Percentiles rank a stretch among this genome's conserved stretches.
These are phyloP conservation scores for Oryza meyeriana DNA, from an alignment of 176 grass and related monocot species.

Conservation along the genomic window DNA sequence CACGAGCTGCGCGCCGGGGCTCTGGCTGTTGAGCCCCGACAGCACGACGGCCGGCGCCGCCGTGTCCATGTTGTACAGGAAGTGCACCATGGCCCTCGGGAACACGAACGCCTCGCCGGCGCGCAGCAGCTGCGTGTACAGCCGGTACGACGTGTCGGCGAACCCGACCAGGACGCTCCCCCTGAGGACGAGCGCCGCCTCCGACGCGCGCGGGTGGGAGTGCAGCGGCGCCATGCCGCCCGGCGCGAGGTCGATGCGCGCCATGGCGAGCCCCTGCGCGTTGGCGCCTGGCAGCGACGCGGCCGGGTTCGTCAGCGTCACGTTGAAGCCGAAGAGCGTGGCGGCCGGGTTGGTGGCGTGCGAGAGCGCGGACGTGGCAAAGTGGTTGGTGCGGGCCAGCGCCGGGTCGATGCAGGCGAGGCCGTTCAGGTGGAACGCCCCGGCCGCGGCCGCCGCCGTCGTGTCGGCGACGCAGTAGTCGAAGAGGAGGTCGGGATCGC, in stretches of 20 bases:
- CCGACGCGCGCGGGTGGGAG: conserved; percentile 64
- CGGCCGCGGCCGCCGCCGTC: neutral
- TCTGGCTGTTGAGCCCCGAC: conserved; percentile 65
- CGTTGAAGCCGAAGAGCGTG: conserved; percentile 46
- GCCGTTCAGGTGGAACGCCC: conserved; percentile 44
- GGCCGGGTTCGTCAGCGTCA: conserved; percentile 39
- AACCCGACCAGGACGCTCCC: conserved; percentile 55
- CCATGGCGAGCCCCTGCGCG: conserved; percentile 57
- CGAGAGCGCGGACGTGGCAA: conserved; percentile 53
- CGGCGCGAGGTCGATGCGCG: conserved; percentile 42
- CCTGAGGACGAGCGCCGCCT: conserved; percentile 45
- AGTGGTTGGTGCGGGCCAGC: conserved; percentile 38
- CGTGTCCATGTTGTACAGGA: conserved; percentile 43
- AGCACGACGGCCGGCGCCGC: conserved; percentile 43
- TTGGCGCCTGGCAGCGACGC: conserved; percentile 49
- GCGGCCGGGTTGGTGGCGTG: conserved; percentile 2
- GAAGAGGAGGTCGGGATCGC: conserved; percentile 56
- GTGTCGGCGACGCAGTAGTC: conserved; percentile 54
- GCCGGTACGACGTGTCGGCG: conserved; percentile 60
- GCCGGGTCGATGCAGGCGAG: conserved; percentile 57
- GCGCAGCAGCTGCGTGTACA: conserved; percentile 63
- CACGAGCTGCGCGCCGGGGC: conserved; percentile 52
- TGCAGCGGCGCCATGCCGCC: conserved; percentile 58
- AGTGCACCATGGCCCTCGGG: conserved; percentile 55
- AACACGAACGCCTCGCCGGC: conserved; percentile 67